Conservation (phyloP, 169 alveolate species). For the Condylostoma magnum region DNA sequence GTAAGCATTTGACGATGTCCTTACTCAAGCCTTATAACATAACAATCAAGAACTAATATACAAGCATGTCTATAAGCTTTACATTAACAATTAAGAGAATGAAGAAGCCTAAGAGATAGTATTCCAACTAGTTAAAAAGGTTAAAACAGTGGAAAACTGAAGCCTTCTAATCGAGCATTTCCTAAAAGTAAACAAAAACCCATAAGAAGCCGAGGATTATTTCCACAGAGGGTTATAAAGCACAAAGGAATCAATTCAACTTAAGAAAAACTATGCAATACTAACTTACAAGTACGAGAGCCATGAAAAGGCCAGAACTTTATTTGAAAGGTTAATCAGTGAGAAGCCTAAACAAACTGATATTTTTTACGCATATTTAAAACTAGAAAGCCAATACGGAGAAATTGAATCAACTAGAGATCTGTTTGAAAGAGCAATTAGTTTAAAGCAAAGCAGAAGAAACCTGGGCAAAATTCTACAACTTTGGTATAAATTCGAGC, state of each 20-base stretch:
- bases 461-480: too few relatives aligned
- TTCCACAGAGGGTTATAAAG: background rate
- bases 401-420: constrained; percentile 2
- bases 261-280: background rate
- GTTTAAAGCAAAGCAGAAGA: background rate
- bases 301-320: constrained; percentile 23
- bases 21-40: background rate
- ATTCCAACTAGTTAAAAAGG: background rate
- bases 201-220: background rate
- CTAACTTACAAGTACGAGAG: constrained; percentile 6
- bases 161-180: background rate
- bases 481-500: too few relatives aligned
- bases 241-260: background rate
- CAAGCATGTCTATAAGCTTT: background rate
- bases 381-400: background rate
- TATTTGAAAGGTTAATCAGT: constrained; percentile 10
- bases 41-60: background rate
- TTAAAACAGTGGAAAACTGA: constrained; percentile 21
- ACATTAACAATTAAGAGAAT: background rate
- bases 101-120: constrained; percentile 21
- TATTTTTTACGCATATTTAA: background rate
- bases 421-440: constrained; percentile 18
- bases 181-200: background rate
- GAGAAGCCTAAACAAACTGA: constrained; percentile 28
- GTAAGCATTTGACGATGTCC: background rate